Conservation (phyloP, 306 rosid genomes). For the Acacia melanoxylon region DNA sequence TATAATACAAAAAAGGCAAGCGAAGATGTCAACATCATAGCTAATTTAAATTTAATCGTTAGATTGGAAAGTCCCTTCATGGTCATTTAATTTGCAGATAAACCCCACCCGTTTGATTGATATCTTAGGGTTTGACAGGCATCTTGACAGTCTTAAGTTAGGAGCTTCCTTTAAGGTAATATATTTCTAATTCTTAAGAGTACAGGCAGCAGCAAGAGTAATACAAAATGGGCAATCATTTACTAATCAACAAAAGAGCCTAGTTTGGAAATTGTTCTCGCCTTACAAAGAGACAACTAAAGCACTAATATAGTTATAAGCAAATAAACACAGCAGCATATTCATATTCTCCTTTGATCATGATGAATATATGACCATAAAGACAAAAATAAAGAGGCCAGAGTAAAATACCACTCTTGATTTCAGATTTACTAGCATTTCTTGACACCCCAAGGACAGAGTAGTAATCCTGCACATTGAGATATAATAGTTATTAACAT, state of each 20-base stretch:
- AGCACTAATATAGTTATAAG: background rate
- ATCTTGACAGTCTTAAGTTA: background rate
- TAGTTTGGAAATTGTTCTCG: background rate
- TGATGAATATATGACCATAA: background rate
- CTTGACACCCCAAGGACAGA: slow-evolving; percentile 89
- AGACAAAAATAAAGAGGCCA: slow-evolving; percentile 2
- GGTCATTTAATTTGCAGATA: background rate
- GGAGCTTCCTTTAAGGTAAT: slow-evolving; percentile 1
- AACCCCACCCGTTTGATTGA: background rate
- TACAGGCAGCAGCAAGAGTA: background rate
- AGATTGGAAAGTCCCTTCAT: background rate
- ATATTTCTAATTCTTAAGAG: background rate
- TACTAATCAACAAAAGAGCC: slow-evolving; percentile 9
- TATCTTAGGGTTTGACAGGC: slow-evolving; percentile 7
- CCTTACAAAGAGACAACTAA: slow-evolving; percentile 4
- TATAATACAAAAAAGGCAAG: slow-evolving; percentile 14
- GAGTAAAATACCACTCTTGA: slow-evolving; percentile 72
- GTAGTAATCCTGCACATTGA: slow-evolving; percentile 76
- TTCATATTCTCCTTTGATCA: background rate
- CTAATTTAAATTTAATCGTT: background rate
- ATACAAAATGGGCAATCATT: slow-evolving; percentile 5
- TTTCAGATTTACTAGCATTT: slow-evolving; percentile 89
- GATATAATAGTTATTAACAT: slow-evolving; percentile 31
- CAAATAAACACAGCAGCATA: slow-evolving; percentile 9
- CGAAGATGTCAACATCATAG: background rate